phyloP scores from a whole-genome alignment of 768 basidiomycete genomes.

The Antrodiella citrinella region DNA sequence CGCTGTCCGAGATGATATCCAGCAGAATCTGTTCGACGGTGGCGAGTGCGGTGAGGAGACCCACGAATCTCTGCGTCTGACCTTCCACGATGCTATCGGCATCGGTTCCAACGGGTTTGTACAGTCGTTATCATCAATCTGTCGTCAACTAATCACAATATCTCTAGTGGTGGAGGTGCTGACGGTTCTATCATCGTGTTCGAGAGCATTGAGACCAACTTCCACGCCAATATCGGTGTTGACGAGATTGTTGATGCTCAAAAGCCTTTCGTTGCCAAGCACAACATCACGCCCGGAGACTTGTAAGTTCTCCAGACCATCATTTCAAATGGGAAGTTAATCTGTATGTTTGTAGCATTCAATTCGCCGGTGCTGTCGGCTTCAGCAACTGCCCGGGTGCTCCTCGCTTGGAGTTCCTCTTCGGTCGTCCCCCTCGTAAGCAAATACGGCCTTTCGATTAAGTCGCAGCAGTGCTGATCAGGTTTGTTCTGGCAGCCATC shows the following conservation, averaged over 20 bases:
- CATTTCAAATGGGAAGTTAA: no score
- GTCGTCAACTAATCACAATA: not conserved
- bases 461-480: conserved; percentile 19
- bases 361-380: conserved; percentile 15
- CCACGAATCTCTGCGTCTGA: conserved; percentile 20
- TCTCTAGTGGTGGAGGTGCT: conserved; percentile 21
- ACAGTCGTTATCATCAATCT: not conserved
- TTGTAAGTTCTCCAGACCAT: conserved; percentile 34
- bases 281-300: conserved; percentile 35
- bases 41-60: conserved; percentile 22
- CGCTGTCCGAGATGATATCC: conserved; percentile 24
- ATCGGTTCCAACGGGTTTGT: not conserved
- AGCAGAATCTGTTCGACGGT: conserved; percentile 21
- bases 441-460: no score
- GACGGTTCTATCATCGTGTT: conserved; percentile 46
- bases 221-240: conserved; percentile 34
- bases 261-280: conserved; percentile 25
- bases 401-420: conserved; percentile 14
- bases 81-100: conserved; percentile 21
- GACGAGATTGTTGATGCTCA: conserved; percentile 26
- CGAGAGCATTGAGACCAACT: conserved; percentile 32
- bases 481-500: conserved; percentile 16
- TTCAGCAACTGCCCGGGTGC: conserved; percentile 18
- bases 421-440: conserved; percentile 4
- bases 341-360: conserved; percentile 6